A percentile compares a stretch with the other conserved stretches of the same genome.
These are phyloP conservation scores for Iris macrosiphon DNA, from an alignment of 106 monocot genomes.

Conservation along the genomic window DNA sequence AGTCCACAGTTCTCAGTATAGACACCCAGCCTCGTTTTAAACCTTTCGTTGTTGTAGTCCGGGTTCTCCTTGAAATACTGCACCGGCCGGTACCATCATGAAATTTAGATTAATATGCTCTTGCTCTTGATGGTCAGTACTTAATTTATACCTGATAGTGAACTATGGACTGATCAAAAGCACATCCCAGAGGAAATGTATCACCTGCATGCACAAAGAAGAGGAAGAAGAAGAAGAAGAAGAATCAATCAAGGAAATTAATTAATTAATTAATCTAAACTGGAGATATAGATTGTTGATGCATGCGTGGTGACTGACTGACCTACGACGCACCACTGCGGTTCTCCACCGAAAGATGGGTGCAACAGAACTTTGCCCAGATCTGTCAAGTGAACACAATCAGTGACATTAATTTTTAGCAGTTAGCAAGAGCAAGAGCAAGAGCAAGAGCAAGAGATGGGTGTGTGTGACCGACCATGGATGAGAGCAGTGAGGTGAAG, in stretches of 20 bases:
- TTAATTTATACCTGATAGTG: conserved; percentile 26
- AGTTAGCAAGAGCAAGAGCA: no score
- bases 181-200: conserved; percentile 41
- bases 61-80: conserved; percentile 35
- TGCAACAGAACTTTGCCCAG: conserved; percentile 39
- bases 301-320: no score
- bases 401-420: neutral
- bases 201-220: conserved; percentile 11
- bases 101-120: neutral
- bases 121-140: no score
- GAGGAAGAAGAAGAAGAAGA: neutral
- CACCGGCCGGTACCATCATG: neutral
- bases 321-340: conserved; percentile 40
- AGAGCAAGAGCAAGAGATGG: no score
- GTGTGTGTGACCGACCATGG: no score
- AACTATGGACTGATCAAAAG: conserved; percentile 27
- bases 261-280: no score
- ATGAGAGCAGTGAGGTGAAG: conserved; percentile 43
- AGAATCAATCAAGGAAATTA: neutral
- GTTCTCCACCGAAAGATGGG: conserved; percentile 25
- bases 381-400: no score
- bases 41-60: conserved; percentile 19
- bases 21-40: conserved; percentile 18
- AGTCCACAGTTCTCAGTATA: conserved; percentile 35
- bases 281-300: no score